Percentiles rank a stretch among this genome's conserved stretches.
Evolutionary conservation across 768 basidiomycete genomes (phyloP).

Genomic region (Megacollybia marginata): DNA sequence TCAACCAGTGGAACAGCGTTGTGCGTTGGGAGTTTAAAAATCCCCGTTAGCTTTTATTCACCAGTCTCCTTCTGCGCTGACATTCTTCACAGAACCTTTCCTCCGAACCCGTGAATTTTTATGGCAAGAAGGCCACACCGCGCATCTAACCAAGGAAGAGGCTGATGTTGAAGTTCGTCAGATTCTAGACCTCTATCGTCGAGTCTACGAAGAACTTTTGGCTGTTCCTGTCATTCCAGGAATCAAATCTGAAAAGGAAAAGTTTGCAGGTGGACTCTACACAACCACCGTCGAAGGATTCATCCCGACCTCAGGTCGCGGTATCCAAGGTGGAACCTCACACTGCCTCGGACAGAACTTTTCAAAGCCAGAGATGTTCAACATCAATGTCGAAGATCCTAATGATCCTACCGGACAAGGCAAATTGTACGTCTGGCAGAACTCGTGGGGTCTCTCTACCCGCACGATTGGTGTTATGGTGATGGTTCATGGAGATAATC

Average conservation of each 20-base stretch:
- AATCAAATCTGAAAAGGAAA: slow-evolving; percentile 98
- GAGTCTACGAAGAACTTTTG: slow-evolving; percentile 93
- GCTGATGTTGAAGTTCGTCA: slow-evolving; percentile 88
- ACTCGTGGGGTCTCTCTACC: slow-evolving; percentile 98
- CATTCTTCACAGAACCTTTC: slow-evolving; percentile 70
- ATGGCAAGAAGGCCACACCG: slow-evolving; percentile 99
- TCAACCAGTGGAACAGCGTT: slow-evolving; percentile 99
- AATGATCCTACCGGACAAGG: slow-evolving; percentile 51
- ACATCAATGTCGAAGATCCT: slow-evolving; percentile 95
- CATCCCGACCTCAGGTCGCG: slow-evolving; percentile 93
- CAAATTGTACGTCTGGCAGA: slow-evolving; percentile 92
- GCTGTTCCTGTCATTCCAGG: slow-evolving; percentile 97
- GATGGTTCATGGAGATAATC: slow-evolving; percentile 98
- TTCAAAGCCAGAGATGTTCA: slow-evolving; percentile 93
- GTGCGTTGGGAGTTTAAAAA: slow-evolving; percentile 99
- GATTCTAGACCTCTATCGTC: slow-evolving; percentile 93
- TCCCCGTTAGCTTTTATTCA: slow-evolving; percentile 56
- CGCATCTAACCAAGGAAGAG: slow-evolving; percentile 80
- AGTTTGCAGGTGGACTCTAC: slow-evolving; percentile 96
- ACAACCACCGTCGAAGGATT: slow-evolving; percentile 98
- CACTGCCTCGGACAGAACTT: slow-evolving; percentile 99
- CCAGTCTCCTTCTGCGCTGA: not conserved
- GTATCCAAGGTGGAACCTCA: slow-evolving; percentile 96
- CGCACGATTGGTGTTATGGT: slow-evolving; percentile 97
- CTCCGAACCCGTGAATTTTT: slow-evolving; percentile 98